Evolutionary conservation across 441 rosid genomes (phyloP).

Genomic region (Bocquillonia castaneifolia): DNA sequence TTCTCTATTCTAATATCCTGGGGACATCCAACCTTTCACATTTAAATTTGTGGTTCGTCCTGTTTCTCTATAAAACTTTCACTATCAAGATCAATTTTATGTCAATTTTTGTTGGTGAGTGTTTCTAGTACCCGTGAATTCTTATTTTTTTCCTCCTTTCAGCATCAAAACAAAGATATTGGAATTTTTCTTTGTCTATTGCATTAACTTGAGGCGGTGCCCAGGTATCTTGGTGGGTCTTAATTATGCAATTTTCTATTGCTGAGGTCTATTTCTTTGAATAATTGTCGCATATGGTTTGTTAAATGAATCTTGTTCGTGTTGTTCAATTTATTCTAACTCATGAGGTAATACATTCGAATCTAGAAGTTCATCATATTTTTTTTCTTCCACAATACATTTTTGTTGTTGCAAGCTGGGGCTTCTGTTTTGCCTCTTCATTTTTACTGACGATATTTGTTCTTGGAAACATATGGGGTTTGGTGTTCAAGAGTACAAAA

Average conservation of each 20-base stretch:
- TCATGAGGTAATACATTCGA: neutral
- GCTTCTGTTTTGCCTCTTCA: neutral
- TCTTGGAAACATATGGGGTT: neutral
- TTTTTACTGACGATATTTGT: neutral
- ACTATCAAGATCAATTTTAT: neutral
- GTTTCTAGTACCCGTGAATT: neutral
- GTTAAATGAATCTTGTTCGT: neutral
- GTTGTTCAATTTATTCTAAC: neutral
- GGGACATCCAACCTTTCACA: neutral
- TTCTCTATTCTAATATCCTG: neutral
- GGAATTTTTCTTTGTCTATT: neutral
- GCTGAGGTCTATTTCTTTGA: neutral
- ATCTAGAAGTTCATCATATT: neutral
- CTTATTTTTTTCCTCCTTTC: neutral
- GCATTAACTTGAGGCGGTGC: conserved; percentile 12
- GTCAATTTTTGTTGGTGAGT: conserved; percentile 7
- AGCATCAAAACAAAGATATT: conserved; percentile 15
- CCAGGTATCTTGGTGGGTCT: conserved; percentile 14
- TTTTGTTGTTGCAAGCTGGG: neutral
- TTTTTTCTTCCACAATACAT: neutral
- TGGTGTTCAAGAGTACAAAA: neutral
- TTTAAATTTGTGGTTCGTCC: conserved; percentile 6
- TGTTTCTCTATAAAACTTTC: conserved; percentile 9
- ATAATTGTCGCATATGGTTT: conserved; percentile 1
- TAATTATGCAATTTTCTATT: neutral